Evolutionary conservation across 306 rosid genomes (phyloP).

Genomic region (Sphenostylis stenocarpa): DNA sequence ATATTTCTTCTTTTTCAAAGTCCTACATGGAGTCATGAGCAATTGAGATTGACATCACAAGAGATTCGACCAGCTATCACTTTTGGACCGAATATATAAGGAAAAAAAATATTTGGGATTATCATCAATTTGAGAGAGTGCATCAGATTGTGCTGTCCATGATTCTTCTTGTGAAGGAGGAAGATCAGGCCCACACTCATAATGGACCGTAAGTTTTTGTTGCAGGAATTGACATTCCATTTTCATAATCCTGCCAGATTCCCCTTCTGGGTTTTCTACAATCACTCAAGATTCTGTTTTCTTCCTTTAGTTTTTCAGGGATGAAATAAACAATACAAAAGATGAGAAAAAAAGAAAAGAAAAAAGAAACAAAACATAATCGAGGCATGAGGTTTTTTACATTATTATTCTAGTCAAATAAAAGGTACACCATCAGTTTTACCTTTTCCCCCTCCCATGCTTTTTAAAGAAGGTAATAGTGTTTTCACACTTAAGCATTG

Average conservation of each 20-base stretch:
- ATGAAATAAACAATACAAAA: background rate
- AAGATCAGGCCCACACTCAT: slow-evolving; percentile 53
- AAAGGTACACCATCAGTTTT: slow-evolving; percentile 20
- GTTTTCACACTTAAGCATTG: slow-evolving; percentile 34
- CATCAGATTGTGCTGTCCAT: slow-evolving; percentile 56
- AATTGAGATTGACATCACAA: slow-evolving; percentile 53
- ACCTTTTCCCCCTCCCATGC: slow-evolving; percentile 11
- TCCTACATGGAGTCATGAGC: slow-evolving; percentile 45
- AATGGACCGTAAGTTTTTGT: slow-evolving; percentile 41
- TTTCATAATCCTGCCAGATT: slow-evolving; percentile 36
- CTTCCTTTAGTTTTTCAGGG: slow-evolving; percentile 3
- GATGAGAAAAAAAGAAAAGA: background rate
- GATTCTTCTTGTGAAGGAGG: slow-evolving; percentile 42
- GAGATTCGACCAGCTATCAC: slow-evolving; percentile 50
- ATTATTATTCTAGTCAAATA: slow-evolving; percentile 28
- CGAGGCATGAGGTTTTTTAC: background rate
- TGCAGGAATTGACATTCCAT: slow-evolving; percentile 36
- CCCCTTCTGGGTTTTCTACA: slow-evolving; percentile 32
- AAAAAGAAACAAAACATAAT: slow-evolving; percentile 10
- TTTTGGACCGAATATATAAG: slow-evolving; percentile 45
- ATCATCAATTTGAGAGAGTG: slow-evolving; percentile 51
- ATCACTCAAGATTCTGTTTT: slow-evolving; percentile 31
- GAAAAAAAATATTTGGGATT: slow-evolving; percentile 38
- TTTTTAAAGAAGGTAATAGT: slow-evolving; percentile 25
- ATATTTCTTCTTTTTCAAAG: slow-evolving; percentile 37